These are phyloP conservation scores for Dipteronia dyeriana DNA, from an alignment of 345 rosid species.

Conservation along the genomic window DNA sequence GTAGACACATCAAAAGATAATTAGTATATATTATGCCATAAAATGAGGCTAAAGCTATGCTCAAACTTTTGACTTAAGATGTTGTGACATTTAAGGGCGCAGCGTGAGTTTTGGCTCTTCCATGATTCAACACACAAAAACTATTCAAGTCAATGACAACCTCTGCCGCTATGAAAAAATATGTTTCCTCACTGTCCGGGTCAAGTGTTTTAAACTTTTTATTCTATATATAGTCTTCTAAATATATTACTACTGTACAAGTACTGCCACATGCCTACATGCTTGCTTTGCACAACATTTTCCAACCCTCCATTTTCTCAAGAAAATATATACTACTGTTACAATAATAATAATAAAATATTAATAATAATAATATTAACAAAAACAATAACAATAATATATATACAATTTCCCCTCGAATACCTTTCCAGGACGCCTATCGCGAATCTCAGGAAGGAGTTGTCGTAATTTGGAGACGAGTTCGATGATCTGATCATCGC, in stretches of 20 bases:
- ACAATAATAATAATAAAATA: no score
- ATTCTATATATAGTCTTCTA: conserved; percentile 9
- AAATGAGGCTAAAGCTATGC: conserved; percentile 20
- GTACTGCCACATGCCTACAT: conserved; percentile 11
- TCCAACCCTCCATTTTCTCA: background rate
- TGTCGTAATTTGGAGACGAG: conserved; percentile 85
- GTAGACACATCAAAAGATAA: background rate
- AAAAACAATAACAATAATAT: background rate
- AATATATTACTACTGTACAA: conserved; percentile 7
- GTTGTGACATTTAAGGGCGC: conserved; percentile 9
- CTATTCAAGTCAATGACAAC: conserved; percentile 32
- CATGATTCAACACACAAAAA: conserved; percentile 21
- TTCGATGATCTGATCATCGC: conserved; percentile 86
- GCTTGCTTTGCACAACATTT: background rate
- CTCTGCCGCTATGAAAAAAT: background rate
- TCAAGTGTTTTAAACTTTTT: conserved; percentile 30
- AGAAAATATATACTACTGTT: background rate
- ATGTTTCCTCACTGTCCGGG: conserved; percentile 32
- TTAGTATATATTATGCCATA: background rate
- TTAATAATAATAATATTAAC: background rate
- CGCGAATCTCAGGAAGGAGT: conserved; percentile 87
- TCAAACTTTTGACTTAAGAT: conserved; percentile 15
- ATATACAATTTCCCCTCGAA: background rate
- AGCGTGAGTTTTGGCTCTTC: conserved; percentile 20
- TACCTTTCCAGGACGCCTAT: conserved; percentile 83